phyloP scores from a whole-genome alignment of 306 rosid species.

The Benincasa hispida region DNA sequence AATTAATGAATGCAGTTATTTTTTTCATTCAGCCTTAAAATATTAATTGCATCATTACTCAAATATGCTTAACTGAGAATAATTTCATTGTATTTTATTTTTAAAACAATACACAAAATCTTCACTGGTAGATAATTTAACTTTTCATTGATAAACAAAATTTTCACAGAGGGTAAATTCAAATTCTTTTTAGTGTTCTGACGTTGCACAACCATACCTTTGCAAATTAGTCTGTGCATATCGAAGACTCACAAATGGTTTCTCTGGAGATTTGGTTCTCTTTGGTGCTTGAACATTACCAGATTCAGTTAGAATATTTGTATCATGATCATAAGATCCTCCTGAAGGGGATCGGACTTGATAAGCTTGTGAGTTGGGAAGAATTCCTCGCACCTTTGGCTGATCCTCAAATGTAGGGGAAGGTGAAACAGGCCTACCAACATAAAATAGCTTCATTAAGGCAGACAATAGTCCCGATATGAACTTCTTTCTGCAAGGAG shows the following conservation, averaged over 20 bases:
- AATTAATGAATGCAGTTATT: not conserved
- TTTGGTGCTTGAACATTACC: conserved; percentile 30
- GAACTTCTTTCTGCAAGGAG: not conserved
- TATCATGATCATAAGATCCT: conserved; percentile 21
- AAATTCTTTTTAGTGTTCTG: not conserved
- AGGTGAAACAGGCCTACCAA: conserved; percentile 33
- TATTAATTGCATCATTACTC: not conserved
- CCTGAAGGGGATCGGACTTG: conserved; percentile 25
- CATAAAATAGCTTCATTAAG: not conserved
- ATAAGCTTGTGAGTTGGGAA: conserved; percentile 14
- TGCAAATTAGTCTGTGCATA: conserved; percentile 22
- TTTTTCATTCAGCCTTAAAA: not conserved
- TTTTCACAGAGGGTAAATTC: not conserved
- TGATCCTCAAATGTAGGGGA: conserved; percentile 22
- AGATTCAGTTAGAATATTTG: conserved; percentile 19
- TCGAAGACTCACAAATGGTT: conserved; percentile 12
- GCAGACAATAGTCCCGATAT: not conserved
- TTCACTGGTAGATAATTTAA: not conserved
- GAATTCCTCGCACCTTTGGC: conserved; percentile 10
- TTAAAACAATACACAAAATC: not conserved
- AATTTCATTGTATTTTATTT: not conserved
- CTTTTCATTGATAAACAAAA: not conserved
- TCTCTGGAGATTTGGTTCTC: conserved; percentile 44
- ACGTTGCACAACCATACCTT: conserved; percentile 22
- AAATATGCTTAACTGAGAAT: not conserved